Conservation (phyloP, 805 yeast genomes). For the Zygosaccharomyces bisporus region DNA sequence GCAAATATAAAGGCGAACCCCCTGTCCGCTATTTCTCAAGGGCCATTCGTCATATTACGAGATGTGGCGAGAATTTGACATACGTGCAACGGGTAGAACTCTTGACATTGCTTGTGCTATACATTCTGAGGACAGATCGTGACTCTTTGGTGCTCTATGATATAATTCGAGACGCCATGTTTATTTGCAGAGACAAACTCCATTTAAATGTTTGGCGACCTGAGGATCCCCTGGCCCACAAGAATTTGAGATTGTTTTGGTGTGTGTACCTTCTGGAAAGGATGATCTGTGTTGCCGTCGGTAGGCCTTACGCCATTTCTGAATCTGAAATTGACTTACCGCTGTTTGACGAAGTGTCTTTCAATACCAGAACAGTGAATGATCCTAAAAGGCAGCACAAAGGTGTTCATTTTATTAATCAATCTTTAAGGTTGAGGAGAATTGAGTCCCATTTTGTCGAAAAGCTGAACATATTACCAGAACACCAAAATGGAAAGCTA, state of each 20-base stretch:
- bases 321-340: slow-evolving; percentile 53
- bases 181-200: slow-evolving; percentile 37
- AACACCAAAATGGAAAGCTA: slow-evolving; percentile 18
- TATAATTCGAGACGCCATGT: slow-evolving; percentile 51
- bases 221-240: slow-evolving; percentile 32
- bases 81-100: slow-evolving; percentile 50
- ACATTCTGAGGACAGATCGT: slow-evolving; percentile 56
- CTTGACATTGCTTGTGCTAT: slow-evolving; percentile 48
- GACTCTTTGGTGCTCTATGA: slow-evolving; percentile 54
- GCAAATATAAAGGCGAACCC: slow-evolving; percentile 51
- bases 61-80: slow-evolving; percentile 40
- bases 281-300: slow-evolving; percentile 58
- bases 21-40: slow-evolving; percentile 57
- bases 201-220: slow-evolving; percentile 28
- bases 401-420: slow-evolving; percentile 48
- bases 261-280: slow-evolving; percentile 59
- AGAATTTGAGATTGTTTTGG: slow-evolving; percentile 58
- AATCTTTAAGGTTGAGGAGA: slow-evolving; percentile 52
- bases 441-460: slow-evolving; percentile 60
- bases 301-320: slow-evolving; percentile 51
- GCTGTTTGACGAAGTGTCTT: slow-evolving; percentile 43
- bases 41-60: slow-evolving; percentile 53
- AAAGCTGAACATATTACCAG: slow-evolving; percentile 42
- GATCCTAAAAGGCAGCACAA: slow-evolving; percentile 13
- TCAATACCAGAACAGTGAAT: slow-evolving; percentile 23